Percentiles rank a stretch among this genome's conserved stretches.
phyloP scores from a whole-genome alignment of 257 asterid genomes.

The Plectranthus barbatus region DNA sequence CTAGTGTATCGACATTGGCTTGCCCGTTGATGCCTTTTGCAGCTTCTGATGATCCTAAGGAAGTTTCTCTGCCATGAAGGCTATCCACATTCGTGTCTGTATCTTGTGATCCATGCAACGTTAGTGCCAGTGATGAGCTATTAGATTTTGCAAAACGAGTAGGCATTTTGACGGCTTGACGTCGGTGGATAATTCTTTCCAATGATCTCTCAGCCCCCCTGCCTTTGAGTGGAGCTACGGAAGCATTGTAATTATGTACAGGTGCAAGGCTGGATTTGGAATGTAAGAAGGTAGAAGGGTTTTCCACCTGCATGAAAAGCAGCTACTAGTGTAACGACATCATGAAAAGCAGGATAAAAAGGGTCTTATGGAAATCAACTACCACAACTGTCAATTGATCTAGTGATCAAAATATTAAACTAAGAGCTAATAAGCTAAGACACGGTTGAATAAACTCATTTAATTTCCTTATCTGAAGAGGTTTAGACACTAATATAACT shows the following conservation, averaged over 20 bases:
- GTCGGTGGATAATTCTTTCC: conserved; percentile 56
- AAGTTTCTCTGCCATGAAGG: conserved; percentile 23
- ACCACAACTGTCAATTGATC: too few relatives aligned
- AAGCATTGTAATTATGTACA: conserved; percentile 32
- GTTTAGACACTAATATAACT: too few relatives aligned
- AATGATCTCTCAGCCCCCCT: conserved; percentile 79
- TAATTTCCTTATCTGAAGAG: too few relatives aligned
- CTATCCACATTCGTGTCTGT: conserved; percentile 31
- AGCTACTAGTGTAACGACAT: not conserved
- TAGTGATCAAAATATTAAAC: too few relatives aligned
- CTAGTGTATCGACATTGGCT: conserved; percentile 37
- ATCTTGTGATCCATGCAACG: conserved; percentile 52
- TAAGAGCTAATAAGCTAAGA: too few relatives aligned
- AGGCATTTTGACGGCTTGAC: conserved; percentile 56
- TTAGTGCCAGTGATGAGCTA: conserved; percentile 39
- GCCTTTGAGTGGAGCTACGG: conserved; percentile 75
- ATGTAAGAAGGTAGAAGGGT: conserved; percentile 39
- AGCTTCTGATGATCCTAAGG: conserved; percentile 36
- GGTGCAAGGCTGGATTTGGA: conserved; percentile 41
- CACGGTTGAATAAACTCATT: too few relatives aligned
- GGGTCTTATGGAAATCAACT: too few relatives aligned
- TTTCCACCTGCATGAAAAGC: conserved; percentile 47
- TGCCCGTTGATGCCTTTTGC: not conserved
- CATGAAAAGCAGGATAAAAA: not conserved
- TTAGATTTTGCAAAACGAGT: conserved; percentile 53